Percentiles rank a stretch among this genome's conserved stretches.
These are phyloP conservation scores for Aspergillus ruber DNA, from an alignment of 2,329 filamentous ascomycete species.

Conservation along the genomic window DNA sequence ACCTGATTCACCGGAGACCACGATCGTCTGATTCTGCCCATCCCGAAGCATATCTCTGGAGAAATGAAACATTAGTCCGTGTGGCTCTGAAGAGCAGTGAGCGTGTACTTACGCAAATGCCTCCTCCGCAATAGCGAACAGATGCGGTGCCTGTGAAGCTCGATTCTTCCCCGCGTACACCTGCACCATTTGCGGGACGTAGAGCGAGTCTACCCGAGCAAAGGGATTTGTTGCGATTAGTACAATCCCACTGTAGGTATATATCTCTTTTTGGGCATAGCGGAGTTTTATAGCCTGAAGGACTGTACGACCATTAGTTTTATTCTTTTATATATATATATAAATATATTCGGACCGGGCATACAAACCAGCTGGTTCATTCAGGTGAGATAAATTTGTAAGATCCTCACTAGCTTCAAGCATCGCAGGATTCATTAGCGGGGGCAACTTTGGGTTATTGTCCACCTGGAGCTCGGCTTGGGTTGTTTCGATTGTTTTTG, in stretches of 20 bases:
- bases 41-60: slow-evolving; percentile 91
- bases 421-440: slow-evolving; percentile 96
- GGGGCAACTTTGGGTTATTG: slow-evolving; percentile 72
- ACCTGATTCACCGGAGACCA: slow-evolving; percentile 98
- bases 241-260: slow-evolving; percentile 98
- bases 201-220: slow-evolving; percentile 92
- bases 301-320: slow-evolving; percentile 50
- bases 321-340: slow-evolving; percentile 1
- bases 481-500: slow-evolving; percentile 72
- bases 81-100: neutral
- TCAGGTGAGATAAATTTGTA: slow-evolving; percentile 94
- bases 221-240: slow-evolving; percentile 98
- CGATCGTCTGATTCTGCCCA: slow-evolving; percentile 92
- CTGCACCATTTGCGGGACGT: slow-evolving; percentile 99
- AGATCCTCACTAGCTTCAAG: slow-evolving; percentile 97
- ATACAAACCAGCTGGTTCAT: slow-evolving; percentile 84
- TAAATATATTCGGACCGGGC: slow-evolving; percentile 4
- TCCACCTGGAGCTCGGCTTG: slow-evolving; percentile 68
- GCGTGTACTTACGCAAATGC: slow-evolving; percentile 72
- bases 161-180: slow-evolving; percentile 96
- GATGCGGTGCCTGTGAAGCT: slow-evolving; percentile 91
- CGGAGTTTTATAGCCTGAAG: slow-evolving; percentile 95
- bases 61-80: slow-evolving; percentile 31
- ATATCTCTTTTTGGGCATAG: slow-evolving; percentile 98
- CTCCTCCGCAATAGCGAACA: slow-evolving; percentile 98